Evolutionary conservation across 2,329 filamentous ascomycete genomes (phyloP).

Genomic region (Monilinia fructigena): DNA sequence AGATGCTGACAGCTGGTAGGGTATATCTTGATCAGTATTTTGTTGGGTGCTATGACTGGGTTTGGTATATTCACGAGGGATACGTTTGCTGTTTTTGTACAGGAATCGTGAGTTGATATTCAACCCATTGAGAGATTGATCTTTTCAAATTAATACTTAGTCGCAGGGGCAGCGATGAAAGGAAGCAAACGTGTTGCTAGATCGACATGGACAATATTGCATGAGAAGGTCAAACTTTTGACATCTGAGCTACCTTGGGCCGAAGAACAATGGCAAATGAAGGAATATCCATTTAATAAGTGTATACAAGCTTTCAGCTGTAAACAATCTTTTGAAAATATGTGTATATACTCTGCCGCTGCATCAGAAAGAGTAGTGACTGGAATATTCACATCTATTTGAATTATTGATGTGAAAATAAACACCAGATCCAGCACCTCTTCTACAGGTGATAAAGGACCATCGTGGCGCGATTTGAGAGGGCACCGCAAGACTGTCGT

Average conservation of each 20-base stretch:
- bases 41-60: slow-evolving; percentile 29
- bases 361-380: not conserved
- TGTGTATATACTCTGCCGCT: not conserved
- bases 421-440: not conserved
- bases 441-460: not conserved
- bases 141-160: not conserved
- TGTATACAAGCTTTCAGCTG: not conserved
- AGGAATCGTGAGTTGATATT: slow-evolving; percentile 16
- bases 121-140: not conserved
- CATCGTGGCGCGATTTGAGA: not conserved
- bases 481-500: not conserved
- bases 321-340: slow-evolving; percentile 1
- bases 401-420: not conserved
- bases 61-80: slow-evolving; percentile 34
- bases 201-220: not conserved
- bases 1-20: slow-evolving; percentile 23
- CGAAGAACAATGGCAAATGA: not conserved
- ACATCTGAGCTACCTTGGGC: not conserved
- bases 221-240: not conserved
- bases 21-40: slow-evolving; percentile 33
- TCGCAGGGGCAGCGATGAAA: slow-evolving; percentile 15
- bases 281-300: not conserved
- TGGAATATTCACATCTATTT: not conserved
- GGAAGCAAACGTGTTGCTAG: slow-evolving; percentile 24
- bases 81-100: slow-evolving; percentile 10